Base-by-base conservation (phyloP, 768 basidiomycete species). In the Gloeostereum incarnatum region DNA sequence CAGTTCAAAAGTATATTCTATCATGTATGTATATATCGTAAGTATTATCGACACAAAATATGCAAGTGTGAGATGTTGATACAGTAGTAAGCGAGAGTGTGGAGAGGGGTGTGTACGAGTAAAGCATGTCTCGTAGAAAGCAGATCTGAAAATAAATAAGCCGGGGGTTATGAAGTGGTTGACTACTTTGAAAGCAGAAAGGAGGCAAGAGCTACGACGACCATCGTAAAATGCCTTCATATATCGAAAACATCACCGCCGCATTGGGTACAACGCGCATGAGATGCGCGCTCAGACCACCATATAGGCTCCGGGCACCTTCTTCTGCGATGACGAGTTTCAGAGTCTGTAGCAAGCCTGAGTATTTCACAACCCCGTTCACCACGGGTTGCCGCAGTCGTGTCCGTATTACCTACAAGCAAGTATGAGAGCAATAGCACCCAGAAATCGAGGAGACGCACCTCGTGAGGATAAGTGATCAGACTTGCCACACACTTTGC, bases 381-480 rank as follows among this genome's bases (percentile, higher is more conserved):
- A 87, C 75, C 16, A 76, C 71, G 1, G 92, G 90, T 57, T 99
- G 94, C 39, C 94, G 75, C 19, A 98, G 66, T 22, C 94, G 78
- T 31, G 96, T 99, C 23, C 94, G 85, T 18, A 97, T 59, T 2
- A 97, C 90, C 89, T 91, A 38, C 11, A 31, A 25, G 17, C 22
- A 34, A 21, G 36, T 37, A 26, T 51, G 37, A 24, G 25, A 14
- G 8, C 21, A 17, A 39, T 34, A 31, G 1, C 10, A 1, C 9
- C 39, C 16, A 31, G 9, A 34, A 36, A 26, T 39, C 18, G 18
- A 9, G n/a, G 16, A 37, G 4, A 61, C 76, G 40, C 38, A 91
- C 94, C 72, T 99, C 94, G 49, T 99, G 96, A 31, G 96, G 96
- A 65, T 99, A 99, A 1, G 96, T 98, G 49, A 98, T 88, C 25